A percentile compares a stretch with the other conserved stretches of the same genome.
phyloP scores from a whole-genome alignment of 2,329 filamentous ascomycete species.

The Davidsoniella eucalypti region DNA sequence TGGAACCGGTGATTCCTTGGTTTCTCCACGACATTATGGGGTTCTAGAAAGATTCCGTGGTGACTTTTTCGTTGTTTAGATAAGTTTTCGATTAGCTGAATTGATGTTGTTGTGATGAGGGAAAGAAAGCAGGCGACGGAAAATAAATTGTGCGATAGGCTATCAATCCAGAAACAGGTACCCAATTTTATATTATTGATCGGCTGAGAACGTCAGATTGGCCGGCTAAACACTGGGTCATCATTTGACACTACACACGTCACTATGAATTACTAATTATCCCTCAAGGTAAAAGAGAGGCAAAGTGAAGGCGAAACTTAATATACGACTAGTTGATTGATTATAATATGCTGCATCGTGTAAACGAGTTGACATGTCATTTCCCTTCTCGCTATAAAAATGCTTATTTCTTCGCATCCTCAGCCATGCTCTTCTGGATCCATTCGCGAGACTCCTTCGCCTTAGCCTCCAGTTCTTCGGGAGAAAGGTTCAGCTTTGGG shows the following conservation, averaged over 20 bases:
- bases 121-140: background rate
- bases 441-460: conserved; percentile 39
- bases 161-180: background rate
- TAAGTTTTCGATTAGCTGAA: background rate
- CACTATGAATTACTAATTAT: too few species aligned
- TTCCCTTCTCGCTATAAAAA: too few species aligned
- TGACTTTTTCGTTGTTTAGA: background rate
- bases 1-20: conserved; percentile 88
- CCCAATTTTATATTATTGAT: background rate
- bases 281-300: too few species aligned
- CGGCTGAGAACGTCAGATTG: background rate
- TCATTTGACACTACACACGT: too few species aligned
- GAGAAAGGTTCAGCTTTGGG: conserved; percentile 28
- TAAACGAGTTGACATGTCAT: too few species aligned
- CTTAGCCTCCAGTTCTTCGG: conserved; percentile 39
- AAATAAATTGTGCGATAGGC: background rate
- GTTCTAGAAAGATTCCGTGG: background rate
- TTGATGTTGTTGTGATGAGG: background rate
- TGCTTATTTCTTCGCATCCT: conserved; percentile 36
- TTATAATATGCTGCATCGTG: too few species aligned
- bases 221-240: background rate
- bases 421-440: conserved; percentile 55
- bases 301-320: too few species aligned
- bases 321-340: too few species aligned
- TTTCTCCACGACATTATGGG: conserved; percentile 48